Base-by-base conservation (phyloP, 441 rosid genomes). In the Metrosideros polymorpha region DNA sequence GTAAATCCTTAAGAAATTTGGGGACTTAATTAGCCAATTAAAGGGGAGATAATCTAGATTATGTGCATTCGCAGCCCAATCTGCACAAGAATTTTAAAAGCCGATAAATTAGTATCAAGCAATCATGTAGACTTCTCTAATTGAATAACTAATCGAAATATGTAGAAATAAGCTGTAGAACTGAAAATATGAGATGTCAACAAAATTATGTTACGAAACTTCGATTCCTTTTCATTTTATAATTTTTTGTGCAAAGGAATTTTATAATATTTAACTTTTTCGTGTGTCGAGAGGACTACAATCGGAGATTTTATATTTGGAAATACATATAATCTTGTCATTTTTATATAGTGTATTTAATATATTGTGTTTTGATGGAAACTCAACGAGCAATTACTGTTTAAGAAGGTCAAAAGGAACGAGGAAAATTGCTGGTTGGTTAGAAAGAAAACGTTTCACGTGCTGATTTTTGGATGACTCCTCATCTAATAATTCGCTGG, bases 261-360 rank as follows among this genome's bases (percentile, higher is more conserved):
- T 59, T 15, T 61, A 39, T 15, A 61, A 29, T 1, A 2, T 30
- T 61, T 30, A 17, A 30, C 3, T 15, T 61, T 30, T 61, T 9
- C 22, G 7, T 24, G 4, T 6, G 3, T 30, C 0, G 0, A 0
- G 0, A 0, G 2, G 0, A 17, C 12, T 61, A 7, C 7, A 30
- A 63, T 32, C 32, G 43, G 43, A 32, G 43, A 30, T 63, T 51
- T 63, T 2, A 32, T 32, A 63, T 63, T 17, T 63, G 76, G 42
- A 63, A 4, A 61, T 61, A 30, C 0, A 61, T 30, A 30, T 15
- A 29, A 17, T 61, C 75, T 50, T 50, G 18, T 15, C 18, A 50
- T 50, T 6, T 18, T 17, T 17, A 6, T 51, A 18, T 51, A 18
- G 19, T 51, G 17, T 12, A 49, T 1, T 45, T 50, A 4, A 50